Percentiles rank a stretch among this genome's conserved stretches.
These are phyloP conservation scores for Lipomyces starkeyi DNA, from an alignment of 805 yeast species.

Conservation along the genomic window DNA sequence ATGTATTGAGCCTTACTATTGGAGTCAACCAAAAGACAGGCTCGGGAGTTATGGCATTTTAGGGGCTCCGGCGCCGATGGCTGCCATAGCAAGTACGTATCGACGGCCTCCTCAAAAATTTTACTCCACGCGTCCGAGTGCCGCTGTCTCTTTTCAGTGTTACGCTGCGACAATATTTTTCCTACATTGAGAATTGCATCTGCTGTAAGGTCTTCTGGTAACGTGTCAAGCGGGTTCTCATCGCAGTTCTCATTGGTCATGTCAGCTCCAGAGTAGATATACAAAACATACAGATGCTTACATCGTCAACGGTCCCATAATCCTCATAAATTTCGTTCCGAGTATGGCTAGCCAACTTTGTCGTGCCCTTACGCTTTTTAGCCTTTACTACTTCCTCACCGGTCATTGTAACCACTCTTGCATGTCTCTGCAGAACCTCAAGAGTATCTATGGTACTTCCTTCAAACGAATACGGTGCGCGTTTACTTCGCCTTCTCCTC, in stretches of 20 bases:
- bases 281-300: background rate
- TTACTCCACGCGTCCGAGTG: background rate
- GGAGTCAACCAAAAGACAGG: background rate
- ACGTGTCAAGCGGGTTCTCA: background rate
- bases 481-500: background rate
- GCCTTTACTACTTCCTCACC: background rate
- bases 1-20: constrained; percentile 3
- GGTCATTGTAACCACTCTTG: background rate
- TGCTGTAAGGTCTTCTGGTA: background rate
- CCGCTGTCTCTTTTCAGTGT: background rate
- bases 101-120: background rate
- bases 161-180: background rate
- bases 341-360: background rate
- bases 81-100: background rate
- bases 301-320: background rate
- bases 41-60: background rate
- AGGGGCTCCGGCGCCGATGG: background rate
- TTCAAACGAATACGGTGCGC: background rate
- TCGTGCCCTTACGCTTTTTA: background rate
- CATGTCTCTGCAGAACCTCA: background rate
- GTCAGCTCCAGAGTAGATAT: background rate
- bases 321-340: background rate
- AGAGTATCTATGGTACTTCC: background rate
- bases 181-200: background rate
- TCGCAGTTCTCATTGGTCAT: background rate